phyloP scores from a whole-genome alignment of 176 grass and related monocot genomes.

The Poa annua region DNA sequence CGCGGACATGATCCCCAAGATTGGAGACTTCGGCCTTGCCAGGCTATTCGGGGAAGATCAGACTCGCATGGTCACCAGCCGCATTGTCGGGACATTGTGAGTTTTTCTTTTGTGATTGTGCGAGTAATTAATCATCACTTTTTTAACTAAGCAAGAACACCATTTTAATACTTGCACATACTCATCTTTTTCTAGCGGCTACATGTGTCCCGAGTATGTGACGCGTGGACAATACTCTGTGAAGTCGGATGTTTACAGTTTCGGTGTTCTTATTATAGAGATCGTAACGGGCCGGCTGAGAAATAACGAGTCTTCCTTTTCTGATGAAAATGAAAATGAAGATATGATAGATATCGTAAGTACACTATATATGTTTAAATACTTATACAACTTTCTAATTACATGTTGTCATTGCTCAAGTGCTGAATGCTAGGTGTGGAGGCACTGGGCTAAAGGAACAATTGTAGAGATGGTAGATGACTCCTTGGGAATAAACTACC shows the following conservation, averaged over 20 bases:
- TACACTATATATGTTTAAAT: neutral
- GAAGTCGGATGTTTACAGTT: conserved; percentile 70
- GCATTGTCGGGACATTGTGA: conserved; percentile 46
- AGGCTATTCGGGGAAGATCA: conserved; percentile 48
- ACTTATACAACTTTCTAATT: neutral
- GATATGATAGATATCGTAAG: conserved; percentile 55
- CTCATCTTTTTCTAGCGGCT: conserved; percentile 39
- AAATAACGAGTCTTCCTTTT: neutral
- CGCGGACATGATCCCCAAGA: conserved; percentile 46
- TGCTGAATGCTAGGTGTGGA: conserved; percentile 47
- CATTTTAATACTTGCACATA: neutral
- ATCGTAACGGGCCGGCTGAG: conserved; percentile 49
- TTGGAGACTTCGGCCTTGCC: conserved; percentile 48
- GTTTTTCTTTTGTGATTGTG: neutral
- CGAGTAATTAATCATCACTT: no score
- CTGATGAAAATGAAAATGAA: conserved; percentile 43
- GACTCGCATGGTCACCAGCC: conserved; percentile 36
- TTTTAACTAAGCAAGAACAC: no score
- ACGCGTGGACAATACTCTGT: conserved; percentile 57
- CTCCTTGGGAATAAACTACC: conserved; percentile 31
- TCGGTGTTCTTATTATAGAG: conserved; percentile 59
- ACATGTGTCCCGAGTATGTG: neutral
- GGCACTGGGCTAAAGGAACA: conserved; percentile 49
- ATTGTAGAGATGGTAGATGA: conserved; percentile 45
- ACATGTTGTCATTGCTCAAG: neutral